phyloP scores from a whole-genome alignment of 257 asterid genomes.

The Jacaranda mimosifolia region DNA sequence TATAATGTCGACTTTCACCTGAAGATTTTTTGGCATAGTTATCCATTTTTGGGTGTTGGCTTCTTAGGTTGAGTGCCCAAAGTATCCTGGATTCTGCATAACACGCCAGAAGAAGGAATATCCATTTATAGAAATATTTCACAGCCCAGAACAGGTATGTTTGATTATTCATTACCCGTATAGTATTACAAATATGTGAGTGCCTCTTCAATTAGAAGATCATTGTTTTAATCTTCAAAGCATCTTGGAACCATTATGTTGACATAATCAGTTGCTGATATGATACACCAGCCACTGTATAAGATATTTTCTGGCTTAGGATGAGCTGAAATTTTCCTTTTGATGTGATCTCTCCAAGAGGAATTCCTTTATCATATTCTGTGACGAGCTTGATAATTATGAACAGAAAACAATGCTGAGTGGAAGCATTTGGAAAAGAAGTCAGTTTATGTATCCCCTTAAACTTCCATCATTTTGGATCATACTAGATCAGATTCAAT shows the following conservation, averaged over 20 bases:
- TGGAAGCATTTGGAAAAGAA: background rate
- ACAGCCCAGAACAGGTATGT: constrained; percentile 86
- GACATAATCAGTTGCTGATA: background rate
- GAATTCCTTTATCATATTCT: too few relatives aligned
- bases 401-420: background rate
- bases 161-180: background rate
- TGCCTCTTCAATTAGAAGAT: constrained; percentile 1
- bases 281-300: background rate
- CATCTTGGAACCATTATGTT: constrained; percentile 1
- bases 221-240: background rate
- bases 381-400: background rate
- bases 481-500: too few relatives aligned
- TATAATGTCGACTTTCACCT: background rate
- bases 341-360: background rate
- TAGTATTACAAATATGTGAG: constrained; percentile 1
- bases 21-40: background rate
- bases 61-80: constrained; percentile 91
- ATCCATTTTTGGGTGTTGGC: constrained; percentile 30
- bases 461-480: background rate
- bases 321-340: background rate
- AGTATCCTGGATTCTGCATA: constrained; percentile 95
- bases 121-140: constrained; percentile 88
- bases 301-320: background rate
- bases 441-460: constrained; percentile 1
- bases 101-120: constrained; percentile 89